Base-by-base conservation (phyloP, 805 yeast species). In the Teunomyces barrocoloradensis region DNA sequence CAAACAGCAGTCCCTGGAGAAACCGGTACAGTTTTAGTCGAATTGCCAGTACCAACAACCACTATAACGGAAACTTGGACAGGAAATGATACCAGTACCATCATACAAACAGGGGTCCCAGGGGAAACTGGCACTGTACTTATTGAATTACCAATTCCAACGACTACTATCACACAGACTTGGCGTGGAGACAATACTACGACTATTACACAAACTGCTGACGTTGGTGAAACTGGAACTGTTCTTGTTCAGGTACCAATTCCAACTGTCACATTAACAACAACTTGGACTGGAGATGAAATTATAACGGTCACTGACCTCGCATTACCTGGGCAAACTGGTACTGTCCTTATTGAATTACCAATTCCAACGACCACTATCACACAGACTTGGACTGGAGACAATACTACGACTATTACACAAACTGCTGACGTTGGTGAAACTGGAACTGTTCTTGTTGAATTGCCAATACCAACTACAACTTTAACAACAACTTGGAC, bases 231-330 rank as follows among this genome's bases (percentile, higher is more conserved):
- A 2, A 46, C 47, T n/a, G 51, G 33, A 7, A 44, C 54, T 11
- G 51, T 48, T n/a, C 36, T 53, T 9, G 44, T 56, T 7, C 53
- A 54, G 3, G 54, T 54, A 4, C 59, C 58, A 4, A 39, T 23
- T n/a, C 47, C 54, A 28, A 49, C 52, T 15, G 43, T 21, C 4
- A 36, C 40, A 6, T 18, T 23, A 7, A 23, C 27, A 6, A 23
- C 17, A 20, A 36, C 40, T 7, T 32, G 34, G 34, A n/a, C 17
- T 3, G 34, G 34, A 13, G 17, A 32, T 5, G 9, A 12, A 7
- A 32, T 15, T 7, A n/a, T 10, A 6, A 18, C 39, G 7, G 21
- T 13, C 34, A 32, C 34, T 5, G 17, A 32, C 13, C 13, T 32
- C 18, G 18, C 53, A 18, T 44, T 40, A 2, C 50, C 45, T 15